Conservation (phyloP, 441 rosid species). For the Mallotus japonicus region DNA sequence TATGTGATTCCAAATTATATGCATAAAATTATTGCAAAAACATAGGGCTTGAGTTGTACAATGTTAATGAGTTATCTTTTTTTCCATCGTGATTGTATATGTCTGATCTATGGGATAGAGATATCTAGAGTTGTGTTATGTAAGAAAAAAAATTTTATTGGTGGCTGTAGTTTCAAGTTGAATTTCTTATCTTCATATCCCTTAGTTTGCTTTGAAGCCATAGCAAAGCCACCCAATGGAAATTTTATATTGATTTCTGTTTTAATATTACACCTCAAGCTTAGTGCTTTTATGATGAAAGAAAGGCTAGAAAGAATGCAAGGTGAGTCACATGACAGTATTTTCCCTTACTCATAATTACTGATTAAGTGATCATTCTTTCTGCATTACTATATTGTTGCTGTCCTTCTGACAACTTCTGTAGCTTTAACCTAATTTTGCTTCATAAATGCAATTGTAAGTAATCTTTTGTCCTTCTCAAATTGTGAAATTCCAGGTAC, state of each 20-base stretch:
- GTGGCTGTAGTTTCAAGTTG: background rate
- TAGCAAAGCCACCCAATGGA: background rate
- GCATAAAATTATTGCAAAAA: too few relatives aligned
- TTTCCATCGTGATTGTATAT: background rate
- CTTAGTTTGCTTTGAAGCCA: background rate
- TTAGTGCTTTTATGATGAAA: background rate
- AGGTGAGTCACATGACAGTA: background rate
- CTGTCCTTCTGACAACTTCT: conserved; percentile 4
- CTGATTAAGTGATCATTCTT: background rate
- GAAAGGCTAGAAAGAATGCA: background rate
- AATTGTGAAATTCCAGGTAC: conserved; percentile 57
- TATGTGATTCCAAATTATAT: too few relatives aligned
- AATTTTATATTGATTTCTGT: background rate
- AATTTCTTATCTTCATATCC: background rate
- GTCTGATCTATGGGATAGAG: background rate
- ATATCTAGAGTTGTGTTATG: background rate
- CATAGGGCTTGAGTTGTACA: background rate
- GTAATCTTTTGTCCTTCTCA: background rate
- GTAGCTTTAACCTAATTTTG: background rate
- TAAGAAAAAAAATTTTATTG: background rate
- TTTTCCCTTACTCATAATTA: background rate
- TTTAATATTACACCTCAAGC: background rate
- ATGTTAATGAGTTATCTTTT: background rate
- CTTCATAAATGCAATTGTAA: conserved; percentile 1
- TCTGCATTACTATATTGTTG: background rate